These are phyloP conservation scores for Acanthamoeba lenticulata DNA, from an alignment of 208 protist species.

Conservation along the genomic window DNA sequence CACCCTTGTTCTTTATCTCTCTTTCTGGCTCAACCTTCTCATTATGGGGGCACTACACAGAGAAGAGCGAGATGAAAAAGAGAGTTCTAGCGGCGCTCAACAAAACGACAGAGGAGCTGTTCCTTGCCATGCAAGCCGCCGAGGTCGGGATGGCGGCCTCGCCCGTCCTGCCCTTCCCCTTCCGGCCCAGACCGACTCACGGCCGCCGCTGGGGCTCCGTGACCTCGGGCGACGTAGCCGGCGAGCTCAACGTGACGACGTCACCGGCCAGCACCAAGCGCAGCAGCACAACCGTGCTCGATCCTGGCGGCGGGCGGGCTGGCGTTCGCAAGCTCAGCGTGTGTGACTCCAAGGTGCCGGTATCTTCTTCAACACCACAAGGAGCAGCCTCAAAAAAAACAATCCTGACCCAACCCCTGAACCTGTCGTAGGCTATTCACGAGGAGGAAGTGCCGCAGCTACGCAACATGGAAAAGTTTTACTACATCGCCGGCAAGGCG, in stretches of 20 bases:
- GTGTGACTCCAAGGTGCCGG: not conserved
- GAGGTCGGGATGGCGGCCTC: not conserved
- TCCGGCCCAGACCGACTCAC: not conserved
- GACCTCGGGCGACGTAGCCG: too few relatives aligned
- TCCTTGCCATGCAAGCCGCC: conserved; percentile 4
- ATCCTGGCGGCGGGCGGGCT: not conserved
- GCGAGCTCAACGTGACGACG: not conserved
- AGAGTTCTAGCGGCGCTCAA: not conserved
- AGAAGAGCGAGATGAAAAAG: not conserved
- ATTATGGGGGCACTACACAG: not conserved
- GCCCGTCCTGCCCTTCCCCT: not conserved
- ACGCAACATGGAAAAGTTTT: conserved; percentile 5
- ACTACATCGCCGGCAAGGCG: not conserved
- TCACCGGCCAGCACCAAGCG: not conserved
- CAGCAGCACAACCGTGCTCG: not conserved
- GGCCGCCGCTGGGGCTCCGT: not conserved
- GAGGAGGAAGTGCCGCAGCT: not conserved
- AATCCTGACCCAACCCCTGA: not conserved
- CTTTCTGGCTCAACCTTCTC: not conserved
- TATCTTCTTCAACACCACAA: not conserved
- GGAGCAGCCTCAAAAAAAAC: not conserved
- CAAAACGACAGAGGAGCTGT: not conserved
- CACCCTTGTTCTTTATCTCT: not conserved
- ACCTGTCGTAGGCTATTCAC: not conserved
- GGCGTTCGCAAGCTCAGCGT: not conserved